These are phyloP conservation scores for Nothophytophthora sp. DNA, from an alignment of 352 stramenopile genomes.

Conservation along the genomic window DNA sequence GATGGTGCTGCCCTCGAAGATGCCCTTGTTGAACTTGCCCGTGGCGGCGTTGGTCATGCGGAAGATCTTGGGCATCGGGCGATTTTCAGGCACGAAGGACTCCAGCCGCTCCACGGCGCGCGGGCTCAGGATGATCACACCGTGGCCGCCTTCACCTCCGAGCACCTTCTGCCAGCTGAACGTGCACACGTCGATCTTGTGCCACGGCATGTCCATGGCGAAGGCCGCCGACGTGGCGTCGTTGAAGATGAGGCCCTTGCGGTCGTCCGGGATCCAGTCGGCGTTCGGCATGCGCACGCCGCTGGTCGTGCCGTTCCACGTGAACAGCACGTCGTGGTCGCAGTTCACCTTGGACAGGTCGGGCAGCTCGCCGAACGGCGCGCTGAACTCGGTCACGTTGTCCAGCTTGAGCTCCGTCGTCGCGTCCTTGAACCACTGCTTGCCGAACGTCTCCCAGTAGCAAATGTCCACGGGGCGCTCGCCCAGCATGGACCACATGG, in stretches of 20 bases:
- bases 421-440: constrained; percentile 97
- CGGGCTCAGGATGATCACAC: constrained; percentile 97
- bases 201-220: constrained; percentile 98
- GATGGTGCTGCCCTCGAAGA: constrained; percentile 99
- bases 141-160: constrained; percentile 97
- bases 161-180: constrained; percentile 99
- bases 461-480: constrained; percentile 91
- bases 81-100: constrained; percentile 81
- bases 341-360: constrained; percentile 93
- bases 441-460: constrained; percentile 98
- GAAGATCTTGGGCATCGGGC: constrained; percentile 99
- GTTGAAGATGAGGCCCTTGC: constrained; percentile 96
- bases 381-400: constrained; percentile 93
- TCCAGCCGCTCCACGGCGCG: constrained; percentile 97
- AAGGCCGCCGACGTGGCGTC: constrained; percentile 99
- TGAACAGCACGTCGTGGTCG: constrained; percentile 98
- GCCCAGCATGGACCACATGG: constrained; percentile 99
- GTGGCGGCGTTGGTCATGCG: constrained; percentile 96
- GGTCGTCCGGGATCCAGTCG: constrained; percentile 96
- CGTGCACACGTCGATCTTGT: constrained; percentile 99
- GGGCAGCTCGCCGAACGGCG: constrained; percentile 96
- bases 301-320: constrained; percentile 99
- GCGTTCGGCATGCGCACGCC: constrained; percentile 95
- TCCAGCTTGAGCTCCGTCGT: constrained; percentile 94
- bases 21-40: constrained; percentile 92